Conservation (phyloP, 192 early-diverging fungal species). For the Mortierella antarctica region DNA sequence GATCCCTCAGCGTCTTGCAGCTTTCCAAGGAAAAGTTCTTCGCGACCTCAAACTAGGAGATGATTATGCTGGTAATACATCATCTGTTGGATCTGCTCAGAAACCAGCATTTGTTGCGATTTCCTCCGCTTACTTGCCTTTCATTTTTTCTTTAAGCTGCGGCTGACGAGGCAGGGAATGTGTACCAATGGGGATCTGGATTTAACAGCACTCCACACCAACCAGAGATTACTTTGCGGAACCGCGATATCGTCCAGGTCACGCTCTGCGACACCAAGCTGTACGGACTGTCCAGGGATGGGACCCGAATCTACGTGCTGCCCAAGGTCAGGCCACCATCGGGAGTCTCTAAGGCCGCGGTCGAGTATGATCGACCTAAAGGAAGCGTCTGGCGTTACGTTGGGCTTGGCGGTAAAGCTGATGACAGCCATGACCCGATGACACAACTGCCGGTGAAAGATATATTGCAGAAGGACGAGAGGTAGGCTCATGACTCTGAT, state of each 20-base stretch:
- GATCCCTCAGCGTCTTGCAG: slow-evolving; percentile 34
- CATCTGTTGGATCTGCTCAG: not conserved
- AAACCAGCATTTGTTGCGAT: not conserved
- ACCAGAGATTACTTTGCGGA: slow-evolving; percentile 43
- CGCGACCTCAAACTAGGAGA: slow-evolving; percentile 48
- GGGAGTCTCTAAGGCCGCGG: slow-evolving; percentile 33
- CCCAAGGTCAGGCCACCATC: slow-evolving; percentile 38
- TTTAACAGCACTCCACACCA: slow-evolving; percentile 27
- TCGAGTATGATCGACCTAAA: slow-evolving; percentile 25
- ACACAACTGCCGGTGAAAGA: slow-evolving; percentile 35
- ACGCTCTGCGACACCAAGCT: slow-evolving; percentile 35
- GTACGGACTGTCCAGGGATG: slow-evolving; percentile 40
- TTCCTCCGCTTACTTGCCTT: not conserved
- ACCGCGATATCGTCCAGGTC: slow-evolving; percentile 46
- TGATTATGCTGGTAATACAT: slow-evolving; percentile 34
- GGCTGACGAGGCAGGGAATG: slow-evolving; percentile 51
- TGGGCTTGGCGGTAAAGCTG: slow-evolving; percentile 23
- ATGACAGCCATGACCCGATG: slow-evolving; percentile 29
- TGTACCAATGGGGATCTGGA: slow-evolving; percentile 57
- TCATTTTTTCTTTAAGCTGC: slow-evolving; percentile 26
- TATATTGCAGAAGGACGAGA: slow-evolving; percentile 25
- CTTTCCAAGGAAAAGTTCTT: slow-evolving; percentile 32
- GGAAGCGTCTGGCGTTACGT: slow-evolving; percentile 33
- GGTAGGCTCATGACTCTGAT: not conserved
- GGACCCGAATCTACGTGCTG: slow-evolving; percentile 31